Evolutionary conservation across 257 asterid genomes (phyloP).

Genomic region (Echites panduratus): DNA sequence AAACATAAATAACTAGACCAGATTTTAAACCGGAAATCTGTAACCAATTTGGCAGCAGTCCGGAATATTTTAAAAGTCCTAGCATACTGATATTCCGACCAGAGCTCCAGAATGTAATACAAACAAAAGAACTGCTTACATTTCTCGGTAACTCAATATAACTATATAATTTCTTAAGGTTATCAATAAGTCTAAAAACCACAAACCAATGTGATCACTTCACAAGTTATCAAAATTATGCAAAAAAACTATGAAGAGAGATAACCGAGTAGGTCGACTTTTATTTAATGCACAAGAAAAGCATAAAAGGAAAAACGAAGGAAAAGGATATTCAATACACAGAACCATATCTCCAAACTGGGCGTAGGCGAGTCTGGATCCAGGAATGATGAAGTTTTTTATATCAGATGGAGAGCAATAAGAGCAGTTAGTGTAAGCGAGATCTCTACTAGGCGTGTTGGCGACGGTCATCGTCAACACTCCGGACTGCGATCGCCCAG

Average conservation of each 20-base stretch:
- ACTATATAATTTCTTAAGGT: not conserved
- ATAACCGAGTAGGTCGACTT: not conserved
- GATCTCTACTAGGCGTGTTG: conserved; percentile 75
- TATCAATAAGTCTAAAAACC: not conserved
- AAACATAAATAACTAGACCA: not conserved
- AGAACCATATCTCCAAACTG: conserved; percentile 66
- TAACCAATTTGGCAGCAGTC: not conserved
- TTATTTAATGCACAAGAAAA: not conserved
- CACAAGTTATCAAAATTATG: not conserved
- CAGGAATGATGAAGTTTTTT: conserved; percentile 55
- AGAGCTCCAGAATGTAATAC: no score
- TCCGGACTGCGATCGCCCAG: conserved; percentile 32
- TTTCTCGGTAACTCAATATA: not conserved
- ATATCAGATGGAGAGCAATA: conserved; percentile 71
- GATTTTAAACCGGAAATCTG: not conserved
- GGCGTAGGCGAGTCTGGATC: conserved; percentile 57
- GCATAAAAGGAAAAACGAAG: not conserved
- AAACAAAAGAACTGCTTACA: no score
- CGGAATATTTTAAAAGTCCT: not conserved
- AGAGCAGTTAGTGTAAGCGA: conserved; percentile 69
- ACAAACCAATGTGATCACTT: not conserved
- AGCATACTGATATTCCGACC: not conserved
- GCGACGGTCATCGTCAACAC: conserved; percentile 63
- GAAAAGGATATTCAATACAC: conserved; percentile 74
- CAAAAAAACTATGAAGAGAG: not conserved